Percentiles rank a stretch among this genome's conserved stretches.
phyloP scores from a whole-genome alignment of 2,329 filamentous ascomycete genomes.

The Scorias spongiosa region DNA sequence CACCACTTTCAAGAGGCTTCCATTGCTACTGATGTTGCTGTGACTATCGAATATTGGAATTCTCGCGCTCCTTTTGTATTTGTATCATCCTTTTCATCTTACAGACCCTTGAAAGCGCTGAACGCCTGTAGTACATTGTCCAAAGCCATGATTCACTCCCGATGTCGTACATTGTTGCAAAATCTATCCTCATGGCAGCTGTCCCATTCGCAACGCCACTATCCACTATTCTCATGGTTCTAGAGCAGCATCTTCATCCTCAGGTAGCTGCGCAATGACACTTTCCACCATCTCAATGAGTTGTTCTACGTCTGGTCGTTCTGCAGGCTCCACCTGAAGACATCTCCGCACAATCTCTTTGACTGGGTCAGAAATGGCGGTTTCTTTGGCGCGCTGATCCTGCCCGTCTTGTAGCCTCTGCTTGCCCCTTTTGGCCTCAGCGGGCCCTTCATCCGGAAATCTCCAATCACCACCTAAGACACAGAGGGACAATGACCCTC shows the following conservation, averaged over 20 bases:
- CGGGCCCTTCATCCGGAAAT: constrained; percentile 74
- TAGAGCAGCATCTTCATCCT: constrained; percentile 33
- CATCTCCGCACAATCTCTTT: constrained; percentile 80
- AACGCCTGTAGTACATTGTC: too few relatives aligned
- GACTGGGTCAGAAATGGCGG: constrained; percentile 61
- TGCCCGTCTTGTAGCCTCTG: constrained; percentile 26
- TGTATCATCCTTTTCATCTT: too few relatives aligned
- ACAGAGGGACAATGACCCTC: constrained; percentile 82
- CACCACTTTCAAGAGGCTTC: too few relatives aligned
- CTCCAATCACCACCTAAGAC: constrained; percentile 90
- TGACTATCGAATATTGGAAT: too few relatives aligned
- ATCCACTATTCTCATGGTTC: constrained; percentile 8
- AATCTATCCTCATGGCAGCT: too few relatives aligned
- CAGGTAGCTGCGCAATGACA: constrained; percentile 48
- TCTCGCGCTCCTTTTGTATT: too few relatives aligned
- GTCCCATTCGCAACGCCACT: too few relatives aligned
- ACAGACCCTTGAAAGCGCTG: too few relatives aligned
- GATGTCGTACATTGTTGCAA: too few relatives aligned
- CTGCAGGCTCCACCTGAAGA: constrained; percentile 69
- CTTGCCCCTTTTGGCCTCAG: constrained; percentile 40
- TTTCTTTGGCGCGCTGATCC: constrained; percentile 24
- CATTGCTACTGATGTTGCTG: too few relatives aligned
- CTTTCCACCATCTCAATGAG: constrained; percentile 64
- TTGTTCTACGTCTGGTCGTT: constrained; percentile 76
- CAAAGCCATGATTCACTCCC: too few relatives aligned